Evolutionary conservation across 768 basidiomycete species (phyloP).

Genomic region (Cantharellus cinnabarinus): DNA sequence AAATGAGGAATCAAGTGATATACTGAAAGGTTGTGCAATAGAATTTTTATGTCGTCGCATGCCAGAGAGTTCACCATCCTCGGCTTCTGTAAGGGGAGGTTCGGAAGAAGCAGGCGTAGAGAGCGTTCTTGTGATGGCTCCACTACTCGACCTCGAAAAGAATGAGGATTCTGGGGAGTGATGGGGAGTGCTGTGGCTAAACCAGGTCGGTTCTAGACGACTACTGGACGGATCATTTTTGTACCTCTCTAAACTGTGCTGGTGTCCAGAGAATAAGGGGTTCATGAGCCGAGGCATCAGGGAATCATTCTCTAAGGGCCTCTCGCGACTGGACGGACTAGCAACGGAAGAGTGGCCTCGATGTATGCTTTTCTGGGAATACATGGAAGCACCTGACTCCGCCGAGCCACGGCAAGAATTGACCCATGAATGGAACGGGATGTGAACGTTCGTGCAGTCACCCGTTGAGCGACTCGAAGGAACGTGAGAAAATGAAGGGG

Average conservation of each 20-base stretch:
- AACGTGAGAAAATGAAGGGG: not conserved
- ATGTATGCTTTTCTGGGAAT: not conserved
- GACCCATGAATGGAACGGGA: not conserved
- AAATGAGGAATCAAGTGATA: not conserved
- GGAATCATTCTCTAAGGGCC: not conserved
- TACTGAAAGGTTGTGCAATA: not conserved
- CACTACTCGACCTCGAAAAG: conserved; percentile 19
- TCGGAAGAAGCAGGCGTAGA: conserved; percentile 19
- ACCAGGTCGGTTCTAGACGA: conserved; percentile 2
- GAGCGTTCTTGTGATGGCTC: conserved; percentile 22
- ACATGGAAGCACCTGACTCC: not conserved
- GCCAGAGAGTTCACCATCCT: not conserved
- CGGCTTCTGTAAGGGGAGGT: not conserved
- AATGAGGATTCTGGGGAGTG: conserved; percentile 1
- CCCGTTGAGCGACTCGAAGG: not conserved
- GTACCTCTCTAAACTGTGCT: not conserved
- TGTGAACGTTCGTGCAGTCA: not conserved
- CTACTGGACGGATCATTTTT: not conserved
- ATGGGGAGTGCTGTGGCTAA: not conserved
- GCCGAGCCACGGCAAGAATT: not conserved
- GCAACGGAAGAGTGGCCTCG: not conserved
- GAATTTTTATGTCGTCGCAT: not conserved
- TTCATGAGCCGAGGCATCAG: not conserved
- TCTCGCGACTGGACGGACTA: not conserved
- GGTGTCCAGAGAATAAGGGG: not conserved